Evolutionary conservation across 306 rosid genomes (phyloP), one percentile per base, ranked within the genome.

Genomic region (Senna siamea): DNA sequence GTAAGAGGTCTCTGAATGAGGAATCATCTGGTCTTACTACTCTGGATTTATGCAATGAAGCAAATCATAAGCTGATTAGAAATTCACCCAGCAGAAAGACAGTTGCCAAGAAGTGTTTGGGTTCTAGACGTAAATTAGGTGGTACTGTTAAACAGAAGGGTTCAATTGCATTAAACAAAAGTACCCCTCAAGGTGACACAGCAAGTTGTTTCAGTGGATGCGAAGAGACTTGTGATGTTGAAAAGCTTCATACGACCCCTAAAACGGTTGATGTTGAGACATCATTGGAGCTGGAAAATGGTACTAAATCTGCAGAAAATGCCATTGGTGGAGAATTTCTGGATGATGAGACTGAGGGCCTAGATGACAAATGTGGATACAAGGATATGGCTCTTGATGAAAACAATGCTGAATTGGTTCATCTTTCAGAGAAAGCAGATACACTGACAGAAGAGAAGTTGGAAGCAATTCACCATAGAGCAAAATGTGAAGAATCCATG

Each of bases 341-440:
- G 75, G 90, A 88, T 73, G 98, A 87, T 7, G 96, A 88, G 81
- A 94, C 96, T 5, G 94, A 82, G 74, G 79, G 91, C 70, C 90
- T 93, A 32, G 95, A 81, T 74, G 87, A 88, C 38, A 80, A 69
- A 63, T 54, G 26, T 72, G 91, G 88, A 22, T 69, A 17, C 62
- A 83, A 59, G 51, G 87, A 83, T 74, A 74, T 80, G 68, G 43
- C 69, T 54, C 50, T 62, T 32, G 68, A 78, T 54, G 76, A 71
- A 72, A 67, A 57, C 40, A 84, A 71, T 28, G 32, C 43, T 61
- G 70, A 74, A 9, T 78, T 6, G 44, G 70, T 65, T 77, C 72
- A 56, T 56, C 38, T 56, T 40, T 76, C 65, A 10, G 76, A 72
- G 30, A 70, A 78, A 47, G 55, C 65, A 9, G 78, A 73, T 65